Evolutionary conservation across 106 monocot species (phyloP).

Genomic region (Allium cepa): DNA sequence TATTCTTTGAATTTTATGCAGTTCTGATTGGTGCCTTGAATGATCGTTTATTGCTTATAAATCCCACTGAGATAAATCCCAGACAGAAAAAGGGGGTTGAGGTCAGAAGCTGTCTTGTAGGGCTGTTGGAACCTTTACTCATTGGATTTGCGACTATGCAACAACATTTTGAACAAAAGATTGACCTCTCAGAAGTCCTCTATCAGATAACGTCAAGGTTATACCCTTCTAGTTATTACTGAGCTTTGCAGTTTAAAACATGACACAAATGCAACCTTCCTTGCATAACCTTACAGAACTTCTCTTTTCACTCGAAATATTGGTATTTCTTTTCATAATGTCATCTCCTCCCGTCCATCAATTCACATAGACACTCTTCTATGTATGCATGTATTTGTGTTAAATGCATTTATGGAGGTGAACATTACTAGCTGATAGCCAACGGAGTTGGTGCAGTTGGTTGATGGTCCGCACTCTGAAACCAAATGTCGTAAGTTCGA

Average conservation of each 20-base stretch:
- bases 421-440: too few species aligned
- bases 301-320: too few species aligned
- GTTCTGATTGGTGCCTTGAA: constrained; percentile 86
- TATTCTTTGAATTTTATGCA: constrained; percentile 23
- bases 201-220: constrained; percentile 99
- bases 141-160: constrained; percentile 99
- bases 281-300: not conserved
- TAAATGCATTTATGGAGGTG: too few species aligned
- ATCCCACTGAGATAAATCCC: constrained; percentile 88
- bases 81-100: constrained; percentile 94
- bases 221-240: not conserved
- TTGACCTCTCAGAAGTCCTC: constrained; percentile 90
- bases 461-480: too few species aligned
- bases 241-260: not conserved
- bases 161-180: constrained; percentile 93
- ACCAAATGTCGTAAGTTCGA: too few species aligned
- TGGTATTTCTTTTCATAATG: too few species aligned
- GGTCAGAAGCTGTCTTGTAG: constrained; percentile 88
- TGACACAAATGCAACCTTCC: not conserved
- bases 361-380: too few species aligned
- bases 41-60: constrained; percentile 77
- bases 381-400: too few species aligned
- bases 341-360: too few species aligned
- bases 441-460: too few species aligned
- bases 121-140: constrained; percentile 93